Percentiles rank a stretch among this genome's conserved stretches.
Conservation (phyloP, 257 asterid genomes). For the Thymus mandschuricus region DNA sequence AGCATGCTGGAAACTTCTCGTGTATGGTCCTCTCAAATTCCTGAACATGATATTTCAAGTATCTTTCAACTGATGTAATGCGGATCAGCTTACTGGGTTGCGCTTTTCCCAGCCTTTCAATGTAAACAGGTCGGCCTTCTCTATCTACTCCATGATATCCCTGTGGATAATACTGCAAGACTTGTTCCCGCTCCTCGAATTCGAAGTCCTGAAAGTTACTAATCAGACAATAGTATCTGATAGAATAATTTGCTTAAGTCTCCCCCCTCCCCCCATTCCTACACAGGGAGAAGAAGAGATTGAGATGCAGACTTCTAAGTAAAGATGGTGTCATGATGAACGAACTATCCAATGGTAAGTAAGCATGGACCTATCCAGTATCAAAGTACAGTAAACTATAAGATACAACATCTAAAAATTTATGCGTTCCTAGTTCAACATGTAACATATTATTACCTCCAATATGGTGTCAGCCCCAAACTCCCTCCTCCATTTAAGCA, state of each 20-base stretch:
- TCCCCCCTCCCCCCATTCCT: constrained; percentile 5
- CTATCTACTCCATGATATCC: constrained; percentile 98
- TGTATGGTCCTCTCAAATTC: constrained; percentile 86
- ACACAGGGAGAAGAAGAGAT: constrained; percentile 4
- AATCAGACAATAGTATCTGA: constrained; percentile 22
- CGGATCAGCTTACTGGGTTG: constrained; percentile 79
- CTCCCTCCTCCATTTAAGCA: constrained; percentile 92
- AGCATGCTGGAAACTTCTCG: constrained; percentile 94
- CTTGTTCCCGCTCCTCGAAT: constrained; percentile 85
- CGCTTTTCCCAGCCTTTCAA: constrained; percentile 94
- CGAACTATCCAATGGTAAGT: neutral
- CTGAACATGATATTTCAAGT: constrained; percentile 86
- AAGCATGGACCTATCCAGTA: constrained; percentile 25
- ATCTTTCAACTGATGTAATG: constrained; percentile 78
- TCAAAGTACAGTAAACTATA: constrained; percentile 10
- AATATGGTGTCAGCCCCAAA: constrained; percentile 84
- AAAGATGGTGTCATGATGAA: neutral
- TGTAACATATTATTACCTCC: constrained; percentile 58
- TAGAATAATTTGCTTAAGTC: constrained; percentile 10
- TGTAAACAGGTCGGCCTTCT: constrained; percentile 96
- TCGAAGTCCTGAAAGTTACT: constrained; percentile 68
- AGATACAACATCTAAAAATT: constrained; percentile 13
- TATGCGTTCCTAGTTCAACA: constrained; percentile 13
- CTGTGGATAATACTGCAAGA: constrained; percentile 88
- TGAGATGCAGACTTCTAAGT: constrained; percentile 16